Evolutionary conservation across 2,329 filamentous ascomycete species (phyloP), one percentile per base, ranked within the genome.

Genomic region (Aspergillus latus): DNA sequence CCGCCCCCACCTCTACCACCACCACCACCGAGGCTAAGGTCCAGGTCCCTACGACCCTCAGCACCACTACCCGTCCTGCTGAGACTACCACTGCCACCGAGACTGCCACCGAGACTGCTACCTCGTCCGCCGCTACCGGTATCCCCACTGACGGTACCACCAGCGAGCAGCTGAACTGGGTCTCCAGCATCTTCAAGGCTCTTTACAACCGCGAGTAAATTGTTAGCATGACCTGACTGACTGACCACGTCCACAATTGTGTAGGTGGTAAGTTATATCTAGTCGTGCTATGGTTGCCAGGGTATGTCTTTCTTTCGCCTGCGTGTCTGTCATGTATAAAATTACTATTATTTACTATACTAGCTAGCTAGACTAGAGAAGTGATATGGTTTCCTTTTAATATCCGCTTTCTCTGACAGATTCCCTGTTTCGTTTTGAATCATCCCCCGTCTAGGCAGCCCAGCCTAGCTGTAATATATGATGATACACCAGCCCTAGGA

Each of bases 101-200:
- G 32, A 32, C 40, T 21, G 29, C 57, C 21, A 40, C 48, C 45
- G 15, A 49, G 48, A 52, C 47, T 40, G 21, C 51, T 34, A 50
- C 21, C 21, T 37, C 53, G 26, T 37, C 59, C 29, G 36, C 57
- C 34, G 29, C 15, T 9, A 40, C 37, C 3, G 37, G 55, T n/a
- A 53, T 65, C 52, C 63, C 62, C 52, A 61, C 53, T 34, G 56
- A 61, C 29, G 61, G 60, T n/a, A 62, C 54, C 15, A 43, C 61
- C 3, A 57, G 63, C 50, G 63, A 64, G 57, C 52, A 65, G 58
- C 51, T 64, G 16, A 59, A 43, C 52, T 63, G 43, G 53, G 8
- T 63, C 28, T 47, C 44, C 11, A 34, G 57, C 52, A 30, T 53
- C 42, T 37, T 65, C 21, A 62, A 64, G 56, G 46, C 50, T 16